phyloP scores from a whole-genome alignment of 169 alveolate species.

The Eimeria zaria region DNA sequence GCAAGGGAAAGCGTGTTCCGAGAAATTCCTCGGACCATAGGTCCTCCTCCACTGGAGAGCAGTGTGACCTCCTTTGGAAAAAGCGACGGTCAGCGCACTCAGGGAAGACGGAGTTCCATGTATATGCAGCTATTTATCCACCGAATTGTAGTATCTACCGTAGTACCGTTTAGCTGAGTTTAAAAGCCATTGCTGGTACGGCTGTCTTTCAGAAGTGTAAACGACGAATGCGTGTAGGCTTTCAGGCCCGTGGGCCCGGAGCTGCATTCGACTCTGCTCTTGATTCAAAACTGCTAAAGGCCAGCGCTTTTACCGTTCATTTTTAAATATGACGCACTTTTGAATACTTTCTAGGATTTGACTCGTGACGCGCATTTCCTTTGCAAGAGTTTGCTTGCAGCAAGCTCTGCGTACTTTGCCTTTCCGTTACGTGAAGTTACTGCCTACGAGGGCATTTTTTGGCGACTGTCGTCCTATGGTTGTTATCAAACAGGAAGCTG shows the following conservation, averaged over 20 bases:
- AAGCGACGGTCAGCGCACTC: not conserved
- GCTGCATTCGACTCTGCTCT: not conserved
- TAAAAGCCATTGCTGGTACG: not conserved
- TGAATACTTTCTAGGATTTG: not conserved
- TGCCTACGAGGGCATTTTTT: not conserved
- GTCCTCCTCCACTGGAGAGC: not conserved
- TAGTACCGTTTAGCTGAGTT: not conserved
- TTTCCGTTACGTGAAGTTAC: not conserved
- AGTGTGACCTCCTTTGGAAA: constrained; percentile 1
- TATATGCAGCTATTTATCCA: not conserved
- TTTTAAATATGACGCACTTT: not conserved
- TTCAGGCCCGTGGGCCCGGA: not conserved
- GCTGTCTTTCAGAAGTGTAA: not conserved
- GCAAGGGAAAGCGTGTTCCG: constrained; percentile 9
- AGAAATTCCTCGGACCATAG: not conserved
- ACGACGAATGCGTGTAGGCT: not conserved
- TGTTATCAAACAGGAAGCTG: not conserved
- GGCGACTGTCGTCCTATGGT: not conserved
- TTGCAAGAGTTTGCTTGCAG: not conserved
- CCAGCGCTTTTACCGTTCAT: not conserved
- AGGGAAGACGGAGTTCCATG: not conserved
- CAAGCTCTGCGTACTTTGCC: not conserved
- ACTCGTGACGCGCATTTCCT: not conserved
- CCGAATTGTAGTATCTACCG: not conserved
- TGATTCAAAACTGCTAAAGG: not conserved